Evolutionary conservation across 805 yeast species (phyloP).

Genomic region (Zygosaccharomyces pseudorouxii): DNA sequence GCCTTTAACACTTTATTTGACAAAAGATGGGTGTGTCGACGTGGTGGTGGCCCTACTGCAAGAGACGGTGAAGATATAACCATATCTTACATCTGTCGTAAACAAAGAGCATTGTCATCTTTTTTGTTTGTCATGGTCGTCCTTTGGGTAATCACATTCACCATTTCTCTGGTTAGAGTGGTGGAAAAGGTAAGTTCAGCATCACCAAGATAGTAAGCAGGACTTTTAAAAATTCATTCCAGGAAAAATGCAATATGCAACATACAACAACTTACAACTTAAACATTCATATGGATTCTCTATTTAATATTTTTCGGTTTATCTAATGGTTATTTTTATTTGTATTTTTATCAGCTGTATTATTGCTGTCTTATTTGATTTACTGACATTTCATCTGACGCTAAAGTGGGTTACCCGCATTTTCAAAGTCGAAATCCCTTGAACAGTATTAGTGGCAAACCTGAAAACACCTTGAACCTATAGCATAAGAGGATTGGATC

Average conservation of each 20-base stretch:
- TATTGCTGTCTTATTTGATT: background rate
- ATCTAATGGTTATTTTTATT: background rate
- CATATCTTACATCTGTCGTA: slow-evolving; percentile 57
- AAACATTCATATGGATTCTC: background rate
- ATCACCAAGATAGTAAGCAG: slow-evolving; percentile 15
- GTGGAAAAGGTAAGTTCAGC: slow-evolving; percentile 54
- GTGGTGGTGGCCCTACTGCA: slow-evolving; percentile 16
- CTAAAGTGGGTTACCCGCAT: slow-evolving; percentile 1
- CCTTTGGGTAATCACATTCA: slow-evolving; percentile 81
- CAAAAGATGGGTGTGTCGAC: slow-evolving; percentile 70
- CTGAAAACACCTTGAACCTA: background rate
- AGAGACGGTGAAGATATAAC: slow-evolving; percentile 26
- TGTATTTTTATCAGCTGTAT: background rate
- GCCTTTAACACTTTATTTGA: slow-evolving; percentile 82
- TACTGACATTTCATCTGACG: slow-evolving; percentile 4
- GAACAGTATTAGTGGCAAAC: slow-evolving; percentile 8
- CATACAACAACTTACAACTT: too few species aligned
- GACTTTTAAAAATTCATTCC: background rate
- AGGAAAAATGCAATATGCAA: background rate
- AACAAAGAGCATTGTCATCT: slow-evolving; percentile 74
- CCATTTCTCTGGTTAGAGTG: slow-evolving; percentile 76
- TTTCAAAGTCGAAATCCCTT: background rate
- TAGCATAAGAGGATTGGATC: background rate
- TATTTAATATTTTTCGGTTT: background rate
- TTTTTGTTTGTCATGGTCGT: slow-evolving; percentile 70